Evolutionary conservation across 371 early-diverging fungal species (phyloP).

Genomic region (Actinomucor elegans): DNA sequence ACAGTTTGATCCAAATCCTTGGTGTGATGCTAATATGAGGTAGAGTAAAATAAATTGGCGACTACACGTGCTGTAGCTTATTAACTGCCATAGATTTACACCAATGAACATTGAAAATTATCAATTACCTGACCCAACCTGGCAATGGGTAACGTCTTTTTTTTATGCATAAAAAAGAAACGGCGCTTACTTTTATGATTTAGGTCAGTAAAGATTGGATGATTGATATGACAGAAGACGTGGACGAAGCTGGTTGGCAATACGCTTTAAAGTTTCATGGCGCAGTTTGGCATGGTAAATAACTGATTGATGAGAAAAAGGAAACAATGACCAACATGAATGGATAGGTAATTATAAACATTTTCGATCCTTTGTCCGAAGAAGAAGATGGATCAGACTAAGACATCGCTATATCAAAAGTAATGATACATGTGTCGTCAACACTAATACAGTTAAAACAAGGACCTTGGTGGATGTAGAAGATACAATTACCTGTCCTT

Average conservation of each 20-base stretch:
- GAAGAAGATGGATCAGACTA: conserved; percentile 61
- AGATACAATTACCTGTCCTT: too few species aligned
- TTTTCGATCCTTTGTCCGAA: conserved; percentile 64
- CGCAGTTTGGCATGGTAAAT: conserved; percentile 50
- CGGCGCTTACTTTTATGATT: not conserved
- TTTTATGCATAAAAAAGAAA: not conserved
- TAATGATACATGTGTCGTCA: too few species aligned
- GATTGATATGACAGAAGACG: conserved; percentile 70
- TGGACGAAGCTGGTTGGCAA: conserved; percentile 63
- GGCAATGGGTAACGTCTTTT: conserved; percentile 76
- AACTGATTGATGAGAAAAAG: not conserved
- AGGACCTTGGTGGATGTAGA: not conserved
- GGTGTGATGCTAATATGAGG: conserved; percentile 58
- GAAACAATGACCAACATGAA: not conserved
- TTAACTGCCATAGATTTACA: conserved; percentile 33
- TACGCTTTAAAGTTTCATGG: conserved; percentile 52
- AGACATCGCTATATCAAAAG: conserved; percentile 37
- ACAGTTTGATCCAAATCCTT: conserved; percentile 63
- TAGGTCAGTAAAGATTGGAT: conserved; percentile 58
- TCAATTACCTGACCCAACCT: conserved; percentile 62
- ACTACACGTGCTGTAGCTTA: conserved; percentile 1
- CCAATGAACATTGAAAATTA: conserved; percentile 54
- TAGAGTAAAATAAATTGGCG: conserved; percentile 1
- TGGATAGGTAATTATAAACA: conserved; percentile 47
- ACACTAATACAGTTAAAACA: too few species aligned